Conservation (phyloP, 192 early-diverging fungal genomes). For the Coemansia sp. region DNA sequence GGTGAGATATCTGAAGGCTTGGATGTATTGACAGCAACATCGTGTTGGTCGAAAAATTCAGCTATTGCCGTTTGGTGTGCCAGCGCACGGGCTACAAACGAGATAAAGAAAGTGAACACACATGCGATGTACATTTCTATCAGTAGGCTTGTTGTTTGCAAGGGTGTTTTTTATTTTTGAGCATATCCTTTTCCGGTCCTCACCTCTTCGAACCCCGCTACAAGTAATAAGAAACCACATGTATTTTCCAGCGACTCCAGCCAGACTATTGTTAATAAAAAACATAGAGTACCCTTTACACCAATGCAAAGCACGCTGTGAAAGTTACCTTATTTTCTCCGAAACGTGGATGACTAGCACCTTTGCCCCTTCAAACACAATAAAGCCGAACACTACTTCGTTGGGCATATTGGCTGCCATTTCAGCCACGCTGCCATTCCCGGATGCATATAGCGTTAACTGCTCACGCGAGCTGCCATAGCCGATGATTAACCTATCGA, state of each 20-base stretch:
- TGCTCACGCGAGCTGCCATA: slow-evolving; percentile 44
- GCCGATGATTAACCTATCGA: slow-evolving; percentile 49
- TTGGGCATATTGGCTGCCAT: slow-evolving; percentile 45
- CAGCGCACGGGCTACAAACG: slow-evolving; percentile 46
- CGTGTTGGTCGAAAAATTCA: slow-evolving; percentile 44
- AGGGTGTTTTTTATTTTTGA: background rate
- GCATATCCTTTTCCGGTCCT: background rate
- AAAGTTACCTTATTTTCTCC: slow-evolving; percentile 50
- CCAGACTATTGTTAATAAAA: background rate
- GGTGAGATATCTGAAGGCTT: slow-evolving; percentile 48
- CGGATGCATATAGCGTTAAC: slow-evolving; percentile 40
- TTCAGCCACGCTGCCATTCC: slow-evolving; percentile 34
- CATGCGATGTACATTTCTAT: background rate
- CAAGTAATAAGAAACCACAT: background rate
- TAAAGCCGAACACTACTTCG: slow-evolving; percentile 42
- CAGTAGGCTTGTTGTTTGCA: background rate
- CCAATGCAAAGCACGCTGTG: background rate
- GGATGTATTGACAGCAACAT: slow-evolving; percentile 50
- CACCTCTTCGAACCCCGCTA: slow-evolving; percentile 34
- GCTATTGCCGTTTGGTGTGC: slow-evolving; percentile 48
- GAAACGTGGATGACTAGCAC: slow-evolving; percentile 53
- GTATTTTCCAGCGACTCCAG: background rate
- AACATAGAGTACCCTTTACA: background rate
- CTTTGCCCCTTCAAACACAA: slow-evolving; percentile 45
- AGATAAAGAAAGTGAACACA: background rate